These are phyloP conservation scores for Daldinia decipiens DNA, from an alignment of 495 filamentous ascomycete species.

Conservation along the genomic window DNA sequence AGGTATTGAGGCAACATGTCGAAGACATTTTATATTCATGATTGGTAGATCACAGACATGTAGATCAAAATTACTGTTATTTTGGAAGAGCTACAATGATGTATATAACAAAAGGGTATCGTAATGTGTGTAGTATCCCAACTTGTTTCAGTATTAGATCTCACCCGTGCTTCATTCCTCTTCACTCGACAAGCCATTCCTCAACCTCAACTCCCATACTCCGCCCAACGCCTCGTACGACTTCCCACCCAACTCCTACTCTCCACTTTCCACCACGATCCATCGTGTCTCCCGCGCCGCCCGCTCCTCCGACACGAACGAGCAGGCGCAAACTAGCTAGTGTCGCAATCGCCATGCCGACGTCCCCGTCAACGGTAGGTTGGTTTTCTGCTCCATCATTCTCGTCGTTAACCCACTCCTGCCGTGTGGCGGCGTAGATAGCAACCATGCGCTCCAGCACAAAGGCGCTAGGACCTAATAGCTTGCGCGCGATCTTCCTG, in stretches of 20 bases:
- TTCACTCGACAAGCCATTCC: slow-evolving; percentile 72
- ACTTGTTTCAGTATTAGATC: not conserved
- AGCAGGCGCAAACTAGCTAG: slow-evolving; percentile 81
- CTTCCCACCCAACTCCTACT: slow-evolving; percentile 80
- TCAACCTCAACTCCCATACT: slow-evolving; percentile 77
- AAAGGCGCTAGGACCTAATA: slow-evolving; percentile 82
- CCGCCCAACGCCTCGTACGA: slow-evolving; percentile 69
- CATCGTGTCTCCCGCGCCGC: slow-evolving; percentile 62
- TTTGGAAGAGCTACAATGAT: slow-evolving; percentile 3
- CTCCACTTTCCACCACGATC: slow-evolving; percentile 77
- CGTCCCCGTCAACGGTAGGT: slow-evolving; percentile 64
- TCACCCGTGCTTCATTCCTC: not conserved
- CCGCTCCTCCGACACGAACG: slow-evolving; percentile 59
- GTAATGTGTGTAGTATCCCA: not conserved
- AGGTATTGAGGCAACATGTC: not conserved
- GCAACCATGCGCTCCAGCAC: slow-evolving; percentile 87
- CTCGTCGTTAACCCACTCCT: slow-evolving; percentile 67
- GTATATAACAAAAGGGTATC: slow-evolving; percentile 7
- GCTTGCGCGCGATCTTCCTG: slow-evolving; percentile 74
- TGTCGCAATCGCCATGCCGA: slow-evolving; percentile 80
- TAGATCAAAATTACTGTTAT: slow-evolving; percentile 27
- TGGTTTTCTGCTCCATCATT: slow-evolving; percentile 34
- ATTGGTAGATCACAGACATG: slow-evolving; percentile 2
- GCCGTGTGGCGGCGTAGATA: slow-evolving; percentile 82
- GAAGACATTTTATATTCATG: slow-evolving; percentile 11